phyloP scores from a whole-genome alignment of 805 yeast species.

The Candida koratica region DNA sequence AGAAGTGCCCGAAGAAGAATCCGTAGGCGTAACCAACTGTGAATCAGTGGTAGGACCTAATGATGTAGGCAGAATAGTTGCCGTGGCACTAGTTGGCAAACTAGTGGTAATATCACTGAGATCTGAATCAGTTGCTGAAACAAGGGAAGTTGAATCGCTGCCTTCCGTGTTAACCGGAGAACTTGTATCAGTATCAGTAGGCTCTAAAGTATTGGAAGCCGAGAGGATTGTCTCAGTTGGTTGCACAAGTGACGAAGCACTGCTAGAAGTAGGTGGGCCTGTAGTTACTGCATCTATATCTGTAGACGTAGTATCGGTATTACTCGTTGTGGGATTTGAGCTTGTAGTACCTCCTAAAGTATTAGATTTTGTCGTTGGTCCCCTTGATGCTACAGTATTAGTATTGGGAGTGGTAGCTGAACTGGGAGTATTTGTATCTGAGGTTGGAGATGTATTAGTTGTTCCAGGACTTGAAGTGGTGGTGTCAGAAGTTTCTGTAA shows the following conservation, averaged over 20 bases:
- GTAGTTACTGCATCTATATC: not conserved
- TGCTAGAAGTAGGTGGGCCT: conserved; percentile 1
- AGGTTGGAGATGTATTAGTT: not conserved
- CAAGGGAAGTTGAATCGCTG: not conserved
- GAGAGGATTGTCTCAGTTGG: conserved; percentile 4
- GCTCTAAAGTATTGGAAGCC: not conserved
- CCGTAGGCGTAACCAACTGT: not conserved
- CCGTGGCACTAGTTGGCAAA: conserved; percentile 5
- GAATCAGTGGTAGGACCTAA: conserved; percentile 1
- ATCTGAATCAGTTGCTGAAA: conserved; percentile 2
- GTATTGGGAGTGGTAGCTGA: too few species aligned
- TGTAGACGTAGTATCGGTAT: conserved; percentile 5
- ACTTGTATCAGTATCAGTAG: not conserved
- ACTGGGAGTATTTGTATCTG: conserved; percentile 1
- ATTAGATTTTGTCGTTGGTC: too few species aligned
- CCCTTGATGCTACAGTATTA: too few species aligned
- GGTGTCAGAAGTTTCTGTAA: not conserved
- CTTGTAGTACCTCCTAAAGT: conserved; percentile 4
- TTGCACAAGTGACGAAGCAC: conserved; percentile 1
- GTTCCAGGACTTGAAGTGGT: not conserved
- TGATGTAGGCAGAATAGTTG: not conserved
- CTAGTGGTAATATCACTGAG: not conserved
- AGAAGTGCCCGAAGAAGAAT: not conserved
- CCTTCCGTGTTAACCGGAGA: not conserved
- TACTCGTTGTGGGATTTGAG: conserved; percentile 5